These are phyloP conservation scores for Eucalyptus regnans DNA, from an alignment of 345 rosid species.

Conservation along the genomic window DNA sequence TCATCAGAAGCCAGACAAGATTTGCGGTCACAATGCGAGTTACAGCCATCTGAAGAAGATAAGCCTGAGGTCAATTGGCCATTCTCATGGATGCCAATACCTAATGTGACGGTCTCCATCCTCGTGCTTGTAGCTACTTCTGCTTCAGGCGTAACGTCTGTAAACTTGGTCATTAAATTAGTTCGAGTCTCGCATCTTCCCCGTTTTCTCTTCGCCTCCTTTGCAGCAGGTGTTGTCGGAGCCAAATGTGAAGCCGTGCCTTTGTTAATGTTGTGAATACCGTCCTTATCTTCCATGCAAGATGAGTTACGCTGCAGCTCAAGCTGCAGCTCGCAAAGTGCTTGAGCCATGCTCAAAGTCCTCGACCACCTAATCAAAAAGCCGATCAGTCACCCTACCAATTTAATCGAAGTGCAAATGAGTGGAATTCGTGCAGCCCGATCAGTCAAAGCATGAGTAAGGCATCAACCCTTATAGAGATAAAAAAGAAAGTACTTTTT, in stretches of 20 bases:
- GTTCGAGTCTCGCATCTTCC: neutral
- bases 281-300: neutral
- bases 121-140: neutral
- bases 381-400: neutral
- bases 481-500: neutral
- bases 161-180: neutral
- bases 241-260: neutral
- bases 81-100: neutral
- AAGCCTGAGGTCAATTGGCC: neutral
- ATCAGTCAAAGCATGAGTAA: neutral
- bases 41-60: neutral
- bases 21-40: neutral
- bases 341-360: slow-evolving; percentile 37
- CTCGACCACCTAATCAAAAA: slow-evolving; percentile 27
- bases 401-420: neutral
- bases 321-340: slow-evolving; percentile 37
- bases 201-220: slow-evolving; percentile 11
- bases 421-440: neutral
- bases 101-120: neutral
- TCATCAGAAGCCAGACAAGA: neutral
- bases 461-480: neutral
- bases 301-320: slow-evolving; percentile 12
- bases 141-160: neutral
- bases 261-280: neutral
- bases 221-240: slow-evolving; percentile 12